Evolutionary conservation across 2,329 filamentous ascomycete species (phyloP).

Genomic region (Fusarium metavorans): DNA sequence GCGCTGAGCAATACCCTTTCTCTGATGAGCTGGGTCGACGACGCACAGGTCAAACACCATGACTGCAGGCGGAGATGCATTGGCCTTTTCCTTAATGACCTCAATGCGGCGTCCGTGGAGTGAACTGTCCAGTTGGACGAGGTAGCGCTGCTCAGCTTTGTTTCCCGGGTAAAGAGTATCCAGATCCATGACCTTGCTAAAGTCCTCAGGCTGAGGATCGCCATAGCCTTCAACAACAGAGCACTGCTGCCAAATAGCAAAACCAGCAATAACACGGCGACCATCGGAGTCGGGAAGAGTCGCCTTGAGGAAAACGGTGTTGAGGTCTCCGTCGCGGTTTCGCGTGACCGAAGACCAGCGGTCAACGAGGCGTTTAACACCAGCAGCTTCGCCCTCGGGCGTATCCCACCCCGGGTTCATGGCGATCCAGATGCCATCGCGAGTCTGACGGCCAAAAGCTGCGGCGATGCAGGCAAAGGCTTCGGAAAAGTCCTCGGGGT

Average conservation of each 20-base stretch:
- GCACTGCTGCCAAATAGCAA: conserved; percentile 67
- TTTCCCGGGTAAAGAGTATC: conserved; percentile 57
- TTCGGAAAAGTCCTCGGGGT: conserved; percentile 43
- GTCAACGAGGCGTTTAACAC: conserved; percentile 52
- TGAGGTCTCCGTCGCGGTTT: conserved; percentile 59
- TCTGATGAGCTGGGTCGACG: conserved; percentile 66
- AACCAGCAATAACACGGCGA: conserved; percentile 57
- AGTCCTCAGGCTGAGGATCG: conserved; percentile 51
- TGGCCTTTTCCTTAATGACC: conserved; percentile 55
- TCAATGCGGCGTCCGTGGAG: conserved; percentile 58
- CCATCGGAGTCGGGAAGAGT: conserved; percentile 54
- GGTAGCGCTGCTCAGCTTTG: conserved; percentile 59
- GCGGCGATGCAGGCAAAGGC: conserved; percentile 43
- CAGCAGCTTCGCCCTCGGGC: conserved; percentile 53
- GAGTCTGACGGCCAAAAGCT: conserved; percentile 63
- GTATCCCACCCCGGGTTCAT: conserved; percentile 69
- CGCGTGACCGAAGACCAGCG: conserved; percentile 55
- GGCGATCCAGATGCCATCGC: conserved; percentile 63
- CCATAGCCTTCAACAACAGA: conserved; percentile 63
- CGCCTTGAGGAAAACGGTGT: conserved; percentile 66
- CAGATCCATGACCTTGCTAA: conserved; percentile 48
- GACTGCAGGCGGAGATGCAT: conserved; percentile 55
- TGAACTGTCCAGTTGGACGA: conserved; percentile 57
- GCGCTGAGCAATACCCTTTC: conserved; percentile 58
- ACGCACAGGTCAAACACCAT: conserved; percentile 64